Evolutionary conservation across 2,329 filamentous ascomycete genomes (phyloP).

Genomic region (Ambrosiella cleistominuta): DNA sequence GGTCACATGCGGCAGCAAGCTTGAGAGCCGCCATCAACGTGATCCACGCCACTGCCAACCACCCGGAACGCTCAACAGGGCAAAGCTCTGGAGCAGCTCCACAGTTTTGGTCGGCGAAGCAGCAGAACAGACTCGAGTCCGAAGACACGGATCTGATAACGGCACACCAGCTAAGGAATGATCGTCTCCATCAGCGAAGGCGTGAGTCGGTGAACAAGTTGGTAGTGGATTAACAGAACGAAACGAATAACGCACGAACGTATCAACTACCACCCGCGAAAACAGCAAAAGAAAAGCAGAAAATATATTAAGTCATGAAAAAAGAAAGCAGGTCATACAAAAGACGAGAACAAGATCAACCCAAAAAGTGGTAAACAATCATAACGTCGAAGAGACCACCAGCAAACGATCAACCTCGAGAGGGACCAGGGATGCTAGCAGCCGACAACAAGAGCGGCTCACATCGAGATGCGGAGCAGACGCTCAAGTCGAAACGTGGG

Average conservation of each 20-base stretch:
- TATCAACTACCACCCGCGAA: not conserved
- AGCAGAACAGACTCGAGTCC: not conserved
- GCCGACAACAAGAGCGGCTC: not conserved
- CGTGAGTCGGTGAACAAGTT: not conserved
- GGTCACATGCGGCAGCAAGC: not conserved
- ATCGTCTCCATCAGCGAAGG: not conserved
- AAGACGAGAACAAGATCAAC: not conserved
- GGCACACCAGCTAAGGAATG: no score
- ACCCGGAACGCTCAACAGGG: not conserved
- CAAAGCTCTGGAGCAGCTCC: not conserved
- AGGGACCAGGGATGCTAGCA: not conserved
- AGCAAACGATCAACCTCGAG: not conserved
- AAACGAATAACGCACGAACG: not conserved
- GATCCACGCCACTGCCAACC: not conserved
- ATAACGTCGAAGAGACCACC: not conserved
- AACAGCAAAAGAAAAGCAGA: not conserved
- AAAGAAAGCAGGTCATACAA: not conserved
- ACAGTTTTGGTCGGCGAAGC: not conserved
- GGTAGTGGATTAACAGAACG: not conserved
- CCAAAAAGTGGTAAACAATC: not conserved
- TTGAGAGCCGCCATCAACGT: not conserved
- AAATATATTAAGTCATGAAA: slow-evolving; percentile 1
- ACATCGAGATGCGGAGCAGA: not conserved
- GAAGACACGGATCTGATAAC: not conserved
- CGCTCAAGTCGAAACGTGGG: not conserved